Evolutionary conservation across 305 asterid species (phyloP).

Genomic region (Striga hermonthica): DNA sequence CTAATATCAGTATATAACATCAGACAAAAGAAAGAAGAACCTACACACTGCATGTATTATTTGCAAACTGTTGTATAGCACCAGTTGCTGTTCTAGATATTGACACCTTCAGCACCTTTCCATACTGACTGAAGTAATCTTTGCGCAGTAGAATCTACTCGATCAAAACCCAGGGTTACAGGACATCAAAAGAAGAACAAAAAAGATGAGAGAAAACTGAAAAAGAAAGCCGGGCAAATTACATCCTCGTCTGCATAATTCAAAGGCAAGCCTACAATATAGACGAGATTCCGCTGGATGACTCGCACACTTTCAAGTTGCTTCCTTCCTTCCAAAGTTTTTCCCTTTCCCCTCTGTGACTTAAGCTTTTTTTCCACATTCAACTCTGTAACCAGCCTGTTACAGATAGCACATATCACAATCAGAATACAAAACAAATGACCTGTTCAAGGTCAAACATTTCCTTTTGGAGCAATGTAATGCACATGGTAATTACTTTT

Average conservation of each 20-base stretch:
- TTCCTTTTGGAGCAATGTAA: slow-evolving; percentile 23
- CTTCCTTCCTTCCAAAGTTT: slow-evolving; percentile 80
- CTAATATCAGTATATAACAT: slow-evolving; percentile 3
- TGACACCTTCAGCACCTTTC: slow-evolving; percentile 91
- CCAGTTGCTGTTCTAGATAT: slow-evolving; percentile 94
- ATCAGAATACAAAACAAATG: slow-evolving; percentile 26
- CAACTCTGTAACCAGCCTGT: slow-evolving; percentile 80
- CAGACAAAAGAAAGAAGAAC: slow-evolving; percentile 36
- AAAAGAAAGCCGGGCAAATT: slow-evolving; percentile 24
- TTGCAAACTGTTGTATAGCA: slow-evolving; percentile 86
- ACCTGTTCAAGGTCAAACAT: slow-evolving; percentile 17
- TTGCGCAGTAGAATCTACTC: slow-evolving; percentile 78
- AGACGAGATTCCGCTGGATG: slow-evolving; percentile 89
- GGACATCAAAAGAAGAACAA: slow-evolving; percentile 23
- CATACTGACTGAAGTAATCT: slow-evolving; percentile 91
- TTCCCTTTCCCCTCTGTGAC: slow-evolving; percentile 82
- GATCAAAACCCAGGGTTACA: slow-evolving; percentile 26
- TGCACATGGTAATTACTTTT: slow-evolving; percentile 46
- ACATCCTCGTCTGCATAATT: slow-evolving; percentile 92
- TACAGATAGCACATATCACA: slow-evolving; percentile 24
- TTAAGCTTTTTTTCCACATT: slow-evolving; percentile 64
- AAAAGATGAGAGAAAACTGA: slow-evolving; percentile 8
- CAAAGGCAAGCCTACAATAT: slow-evolving; percentile 93
- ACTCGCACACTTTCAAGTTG: slow-evolving; percentile 90
- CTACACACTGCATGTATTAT: slow-evolving; percentile 97